Evolutionary conservation across 441 rosid species (phyloP).

Genomic region (Isatis lusitanica): DNA sequence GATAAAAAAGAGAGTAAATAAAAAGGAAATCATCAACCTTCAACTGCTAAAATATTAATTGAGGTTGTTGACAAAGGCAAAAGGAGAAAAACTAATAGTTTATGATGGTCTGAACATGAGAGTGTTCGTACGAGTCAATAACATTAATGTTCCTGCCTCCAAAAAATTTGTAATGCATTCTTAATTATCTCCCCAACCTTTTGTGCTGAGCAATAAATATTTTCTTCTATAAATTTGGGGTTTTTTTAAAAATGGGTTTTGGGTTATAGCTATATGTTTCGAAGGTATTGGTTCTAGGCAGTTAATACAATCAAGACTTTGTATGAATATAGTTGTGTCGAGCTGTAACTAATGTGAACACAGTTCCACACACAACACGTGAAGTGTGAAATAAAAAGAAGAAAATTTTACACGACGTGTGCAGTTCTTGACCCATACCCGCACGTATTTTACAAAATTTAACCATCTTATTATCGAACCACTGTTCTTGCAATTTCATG

Average conservation of each 20-base stretch:
- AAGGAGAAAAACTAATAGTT: background rate
- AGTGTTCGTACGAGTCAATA: slow-evolving; percentile 24
- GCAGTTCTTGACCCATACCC: slow-evolving; percentile 13
- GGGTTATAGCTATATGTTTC: slow-evolving; percentile 17
- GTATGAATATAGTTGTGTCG: slow-evolving; percentile 36
- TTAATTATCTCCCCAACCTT: slow-evolving; percentile 28
- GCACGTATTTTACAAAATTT: slow-evolving; percentile 21
- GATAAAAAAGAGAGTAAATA: slow-evolving; percentile 24
- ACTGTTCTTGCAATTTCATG: slow-evolving; percentile 12
- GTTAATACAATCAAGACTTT: slow-evolving; percentile 34
- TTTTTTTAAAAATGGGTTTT: background rate
- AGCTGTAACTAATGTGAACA: slow-evolving; percentile 35
- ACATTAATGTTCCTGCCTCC: slow-evolving; percentile 28
- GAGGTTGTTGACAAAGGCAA: slow-evolving; percentile 33
- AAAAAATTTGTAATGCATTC: background rate
- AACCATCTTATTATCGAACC: background rate
- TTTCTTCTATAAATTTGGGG: background rate
- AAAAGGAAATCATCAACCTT: slow-evolving; percentile 31
- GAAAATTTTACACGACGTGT: background rate
- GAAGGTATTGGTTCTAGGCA: slow-evolving; percentile 31
- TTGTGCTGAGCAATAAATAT: slow-evolving; percentile 34
- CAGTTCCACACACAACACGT: slow-evolving; percentile 23
- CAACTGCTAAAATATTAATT: slow-evolving; percentile 40
- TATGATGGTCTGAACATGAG: slow-evolving; percentile 33
- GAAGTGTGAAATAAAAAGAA: slow-evolving; percentile 21